Evolutionary conservation across 768 basidiomycete genomes (phyloP).

Genomic region (Lentinula guzmanii): DNA sequence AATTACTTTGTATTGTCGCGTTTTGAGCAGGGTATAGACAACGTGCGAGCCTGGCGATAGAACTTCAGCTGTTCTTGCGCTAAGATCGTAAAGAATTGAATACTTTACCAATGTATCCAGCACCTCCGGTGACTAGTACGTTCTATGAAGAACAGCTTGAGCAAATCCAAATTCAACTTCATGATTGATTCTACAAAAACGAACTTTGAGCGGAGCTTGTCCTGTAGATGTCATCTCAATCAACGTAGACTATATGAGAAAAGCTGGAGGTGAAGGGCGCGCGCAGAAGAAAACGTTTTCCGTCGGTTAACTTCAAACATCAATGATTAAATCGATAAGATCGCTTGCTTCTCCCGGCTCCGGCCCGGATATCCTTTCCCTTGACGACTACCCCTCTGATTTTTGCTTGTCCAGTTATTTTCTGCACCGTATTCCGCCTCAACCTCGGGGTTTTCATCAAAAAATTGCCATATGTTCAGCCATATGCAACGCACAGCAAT

Average conservation of each 20-base stretch:
- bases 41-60: conserved; percentile 78
- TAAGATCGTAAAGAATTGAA: background rate
- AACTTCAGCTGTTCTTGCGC: background rate
- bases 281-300: background rate
- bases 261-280: background rate
- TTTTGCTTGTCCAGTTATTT: background rate
- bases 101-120: conserved; percentile 80
- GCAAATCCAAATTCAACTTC: background rate
- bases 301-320: background rate
- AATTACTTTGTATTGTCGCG: conserved; percentile 86
- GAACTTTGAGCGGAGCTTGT: conserved; percentile 58
- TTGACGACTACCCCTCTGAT: background rate
- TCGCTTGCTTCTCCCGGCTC: background rate
- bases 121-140: conserved; percentile 72
- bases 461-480: too few relatives aligned
- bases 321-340: background rate
- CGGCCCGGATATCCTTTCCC: background rate
- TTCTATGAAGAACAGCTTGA: conserved; percentile 27
- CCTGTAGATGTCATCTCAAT: conserved; percentile 53
- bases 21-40: conserved; percentile 78
- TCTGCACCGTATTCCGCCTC: background rate
- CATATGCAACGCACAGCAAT: too few relatives aligned
- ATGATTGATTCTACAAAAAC: conserved; percentile 36
- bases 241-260: background rate
- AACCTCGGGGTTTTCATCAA: background rate